Conservation (phyloP, 116 monocot genomes). For the Phalaenopsis hybrid region DNA sequence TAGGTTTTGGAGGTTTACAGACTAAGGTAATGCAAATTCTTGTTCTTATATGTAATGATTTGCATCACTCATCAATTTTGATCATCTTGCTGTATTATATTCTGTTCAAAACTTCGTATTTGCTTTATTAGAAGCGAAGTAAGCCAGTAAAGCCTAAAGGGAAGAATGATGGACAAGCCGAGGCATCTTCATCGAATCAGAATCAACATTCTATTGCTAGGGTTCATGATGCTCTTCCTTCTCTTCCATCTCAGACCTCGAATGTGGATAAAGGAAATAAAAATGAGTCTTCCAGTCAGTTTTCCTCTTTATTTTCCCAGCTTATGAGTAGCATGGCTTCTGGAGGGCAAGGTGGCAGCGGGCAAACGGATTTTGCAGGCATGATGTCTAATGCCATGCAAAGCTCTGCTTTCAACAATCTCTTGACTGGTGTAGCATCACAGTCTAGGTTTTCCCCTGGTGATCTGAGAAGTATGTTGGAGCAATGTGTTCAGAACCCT, state of each 20-base stretch:
- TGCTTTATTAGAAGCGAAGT: slow-evolving; percentile 33
- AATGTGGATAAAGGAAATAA: slow-evolving; percentile 1
- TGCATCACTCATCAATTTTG: not conserved
- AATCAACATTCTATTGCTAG: slow-evolving; percentile 19
- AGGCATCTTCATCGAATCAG: slow-evolving; percentile 8
- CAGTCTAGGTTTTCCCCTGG: slow-evolving; percentile 39
- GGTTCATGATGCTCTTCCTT: slow-evolving; percentile 46
- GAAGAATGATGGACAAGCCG: slow-evolving; percentile 15
- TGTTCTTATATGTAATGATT: not conserved
- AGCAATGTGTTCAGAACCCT: slow-evolving; percentile 40
- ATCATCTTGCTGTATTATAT: not conserved
- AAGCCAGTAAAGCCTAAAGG: slow-evolving; percentile 32
- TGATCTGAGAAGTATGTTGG: slow-evolving; percentile 47
- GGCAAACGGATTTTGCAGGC: slow-evolving; percentile 28
- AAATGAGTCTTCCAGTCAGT: slow-evolving; percentile 9
- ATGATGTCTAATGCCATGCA: slow-evolving; percentile 48
- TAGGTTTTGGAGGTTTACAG: slow-evolving; percentile 76
- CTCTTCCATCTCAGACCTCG: slow-evolving; percentile 42
- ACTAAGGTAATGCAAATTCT: slow-evolving; percentile 48
- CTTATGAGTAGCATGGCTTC: slow-evolving; percentile 15
- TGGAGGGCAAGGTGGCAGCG: slow-evolving; percentile 10
- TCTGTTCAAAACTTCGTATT: not conserved
- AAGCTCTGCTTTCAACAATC: slow-evolving; percentile 38
- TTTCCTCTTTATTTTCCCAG: slow-evolving; percentile 14
- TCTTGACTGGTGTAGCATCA: slow-evolving; percentile 44